Conservation (phyloP, 257 asterid genomes). For the Datura wrightii region DNA sequence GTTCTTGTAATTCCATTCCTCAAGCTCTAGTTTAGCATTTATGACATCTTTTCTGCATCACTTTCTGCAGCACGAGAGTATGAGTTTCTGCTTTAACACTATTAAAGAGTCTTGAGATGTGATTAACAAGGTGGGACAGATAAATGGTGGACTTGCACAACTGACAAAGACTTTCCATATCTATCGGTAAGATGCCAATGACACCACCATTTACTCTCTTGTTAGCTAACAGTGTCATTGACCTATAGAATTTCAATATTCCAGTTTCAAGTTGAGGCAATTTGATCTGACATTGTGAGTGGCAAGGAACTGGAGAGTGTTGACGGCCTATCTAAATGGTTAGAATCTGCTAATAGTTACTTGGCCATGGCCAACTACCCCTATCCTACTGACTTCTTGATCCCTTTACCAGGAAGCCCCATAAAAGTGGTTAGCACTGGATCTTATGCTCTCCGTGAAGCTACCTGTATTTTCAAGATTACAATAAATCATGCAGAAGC, state of each 20-base stretch:
- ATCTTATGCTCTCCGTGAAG: background rate
- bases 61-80: conserved; percentile 70
- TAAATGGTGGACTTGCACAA: conserved; percentile 63
- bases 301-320: conserved; percentile 76
- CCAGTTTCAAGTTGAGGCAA: conserved; percentile 36
- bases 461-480: background rate
- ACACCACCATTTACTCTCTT: conserved; percentile 3
- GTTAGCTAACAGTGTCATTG: background rate
- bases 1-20: conserved; percentile 24
- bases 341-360: conserved; percentile 81
- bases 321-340: conserved; percentile 73
- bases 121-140: conserved; percentile 59
- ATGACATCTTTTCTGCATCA: background rate
- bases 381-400: conserved; percentile 79
- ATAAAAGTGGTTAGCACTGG: conserved; percentile 70
- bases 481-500: background rate
- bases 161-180: conserved; percentile 66
- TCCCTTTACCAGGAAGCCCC: conserved; percentile 94
- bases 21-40: conserved; percentile 31
- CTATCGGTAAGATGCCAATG: conserved; percentile 60
- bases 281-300: conserved; percentile 29
- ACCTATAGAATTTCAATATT: background rate
- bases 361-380: conserved; percentile 93
- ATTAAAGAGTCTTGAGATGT: conserved; percentile 84
- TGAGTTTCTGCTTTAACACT: conserved; percentile 67